Percentiles rank a stretch among this genome's conserved stretches.
Evolutionary conservation across 1,284 basidiomycete species (phyloP).

Genomic region (Pseudozyma thailandica): DNA sequence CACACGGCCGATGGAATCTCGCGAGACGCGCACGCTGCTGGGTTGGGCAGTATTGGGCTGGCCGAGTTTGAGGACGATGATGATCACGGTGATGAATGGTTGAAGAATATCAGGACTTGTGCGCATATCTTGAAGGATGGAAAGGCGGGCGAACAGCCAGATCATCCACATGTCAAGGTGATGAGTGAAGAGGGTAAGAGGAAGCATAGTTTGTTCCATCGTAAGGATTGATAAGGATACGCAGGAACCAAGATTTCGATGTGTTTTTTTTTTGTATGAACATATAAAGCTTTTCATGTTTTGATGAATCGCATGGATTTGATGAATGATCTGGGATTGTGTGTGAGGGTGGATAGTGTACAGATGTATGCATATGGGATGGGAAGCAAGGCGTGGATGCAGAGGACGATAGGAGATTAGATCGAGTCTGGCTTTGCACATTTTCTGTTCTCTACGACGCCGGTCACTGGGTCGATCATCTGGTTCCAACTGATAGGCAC

Average conservation of each 20-base stretch:
- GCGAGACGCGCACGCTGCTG: constrained; percentile 42
- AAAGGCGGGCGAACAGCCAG: constrained; percentile 52
- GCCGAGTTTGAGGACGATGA: constrained; percentile 67
- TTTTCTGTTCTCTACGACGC: constrained; percentile 82
- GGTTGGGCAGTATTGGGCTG: constrained; percentile 45
- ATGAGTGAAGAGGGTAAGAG: constrained; percentile 58
- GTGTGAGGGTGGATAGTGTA: neutral
- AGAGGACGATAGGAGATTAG: constrained; percentile 3
- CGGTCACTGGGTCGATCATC: constrained; percentile 87
- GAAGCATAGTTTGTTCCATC: constrained; percentile 60
- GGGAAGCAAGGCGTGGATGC: neutral
- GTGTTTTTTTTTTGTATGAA: neutral
- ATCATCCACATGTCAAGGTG: constrained; percentile 64
- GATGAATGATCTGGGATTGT: neutral
- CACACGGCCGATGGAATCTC: constrained; percentile 29
- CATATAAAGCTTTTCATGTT: neutral
- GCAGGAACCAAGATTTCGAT: neutral
- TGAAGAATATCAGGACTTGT: constrained; percentile 67
- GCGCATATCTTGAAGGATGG: constrained; percentile 55
- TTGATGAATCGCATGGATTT: neutral
- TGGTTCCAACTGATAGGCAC: constrained; percentile 81
- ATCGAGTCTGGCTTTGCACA: constrained; percentile 79
- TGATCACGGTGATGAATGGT: constrained; percentile 69
- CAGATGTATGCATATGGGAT: neutral
- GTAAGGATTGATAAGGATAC: constrained; percentile 46